Conservation (phyloP, 2,329 filamentous ascomycete species). For the Claviceps capensis region DNA sequence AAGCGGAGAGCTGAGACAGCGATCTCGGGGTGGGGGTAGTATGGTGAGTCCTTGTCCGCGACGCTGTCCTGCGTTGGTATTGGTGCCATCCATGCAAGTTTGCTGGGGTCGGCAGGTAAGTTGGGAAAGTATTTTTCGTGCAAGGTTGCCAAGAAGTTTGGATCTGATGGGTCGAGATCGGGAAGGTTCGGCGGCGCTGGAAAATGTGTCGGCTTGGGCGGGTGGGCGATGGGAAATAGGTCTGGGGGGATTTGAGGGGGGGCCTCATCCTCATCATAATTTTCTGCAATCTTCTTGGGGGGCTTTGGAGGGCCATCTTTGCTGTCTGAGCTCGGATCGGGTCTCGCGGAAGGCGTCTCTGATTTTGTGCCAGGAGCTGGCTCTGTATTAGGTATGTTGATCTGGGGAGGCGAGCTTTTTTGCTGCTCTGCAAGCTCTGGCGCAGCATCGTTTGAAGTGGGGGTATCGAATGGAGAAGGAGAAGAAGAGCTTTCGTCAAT, state of each 20-base stretch:
- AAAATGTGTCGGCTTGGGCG: conserved; percentile 43
- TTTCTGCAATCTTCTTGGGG: conserved; percentile 15
- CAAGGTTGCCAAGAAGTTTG: conserved; percentile 70
- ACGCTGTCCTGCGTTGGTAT: conserved; percentile 49
- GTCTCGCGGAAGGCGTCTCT: neutral
- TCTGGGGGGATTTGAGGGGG: conserved; percentile 26
- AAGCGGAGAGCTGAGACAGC: conserved; percentile 71
- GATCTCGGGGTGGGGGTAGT: conserved; percentile 67
- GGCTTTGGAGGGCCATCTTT: neutral
- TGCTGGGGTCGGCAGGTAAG: conserved; percentile 70
- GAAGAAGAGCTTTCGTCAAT: conserved; percentile 46
- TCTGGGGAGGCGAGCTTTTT: neutral
- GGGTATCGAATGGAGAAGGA: conserved; percentile 28
- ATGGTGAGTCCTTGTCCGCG: conserved; percentile 59
- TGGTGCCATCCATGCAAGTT: conserved; percentile 81
- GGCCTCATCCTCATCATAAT: conserved; percentile 29
- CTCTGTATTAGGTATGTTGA: neutral
- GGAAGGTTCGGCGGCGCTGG: conserved; percentile 41
- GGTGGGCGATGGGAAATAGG: conserved; percentile 28
- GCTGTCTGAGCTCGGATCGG: neutral
- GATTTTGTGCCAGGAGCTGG: neutral
- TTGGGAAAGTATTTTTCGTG: conserved; percentile 90
- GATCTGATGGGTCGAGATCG: conserved; percentile 70
- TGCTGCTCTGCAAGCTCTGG: neutral
- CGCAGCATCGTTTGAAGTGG: neutral